Conservation (phyloP, 1,284 basidiomycete genomes). For the Flammula alnicola region DNA sequence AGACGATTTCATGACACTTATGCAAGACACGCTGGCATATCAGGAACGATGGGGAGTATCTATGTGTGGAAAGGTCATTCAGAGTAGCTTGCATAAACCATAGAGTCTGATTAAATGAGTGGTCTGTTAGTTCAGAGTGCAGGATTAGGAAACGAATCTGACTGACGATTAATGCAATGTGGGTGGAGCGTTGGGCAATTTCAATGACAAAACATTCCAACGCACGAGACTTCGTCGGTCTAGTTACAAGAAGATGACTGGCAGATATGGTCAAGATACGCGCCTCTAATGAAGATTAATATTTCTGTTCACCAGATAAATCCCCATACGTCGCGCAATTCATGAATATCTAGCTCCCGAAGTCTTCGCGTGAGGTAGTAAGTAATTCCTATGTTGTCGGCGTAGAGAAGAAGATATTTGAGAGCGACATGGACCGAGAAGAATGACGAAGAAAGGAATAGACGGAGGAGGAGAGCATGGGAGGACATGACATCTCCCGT, state of each 20-base stretch:
- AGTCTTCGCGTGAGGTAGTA: constrained; percentile 92
- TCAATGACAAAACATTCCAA: constrained; percentile 92
- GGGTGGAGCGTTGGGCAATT: constrained; percentile 86
- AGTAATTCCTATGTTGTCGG: constrained; percentile 94
- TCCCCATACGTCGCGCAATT: constrained; percentile 95
- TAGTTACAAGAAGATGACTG: constrained; percentile 91
- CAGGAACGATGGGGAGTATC: constrained; percentile 81
- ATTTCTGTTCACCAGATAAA: constrained; percentile 80
- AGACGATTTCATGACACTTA: constrained; percentile 96
- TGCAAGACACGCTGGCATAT: constrained; percentile 94
- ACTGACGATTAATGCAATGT: constrained; percentile 90
- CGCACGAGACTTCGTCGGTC: constrained; percentile 87
- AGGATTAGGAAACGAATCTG: background rate
- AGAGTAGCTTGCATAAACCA: constrained; percentile 98
- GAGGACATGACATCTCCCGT: constrained; percentile 49
- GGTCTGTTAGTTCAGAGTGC: constrained; percentile 5
- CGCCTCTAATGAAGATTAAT: background rate
- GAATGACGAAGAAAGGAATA: constrained; percentile 89
- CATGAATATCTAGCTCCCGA: constrained; percentile 74
- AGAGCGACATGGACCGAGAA: constrained; percentile 92
- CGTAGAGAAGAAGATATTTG: constrained; percentile 86
- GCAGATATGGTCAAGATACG: constrained; percentile 20
- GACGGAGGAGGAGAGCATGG: constrained; percentile 83
- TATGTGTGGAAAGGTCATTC: constrained; percentile 77
- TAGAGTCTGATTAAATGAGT: constrained; percentile 78